Evolutionary conservation across 2,329 filamentous ascomycete genomes (phyloP).

Genomic region (Diaporthe nobilis): DNA sequence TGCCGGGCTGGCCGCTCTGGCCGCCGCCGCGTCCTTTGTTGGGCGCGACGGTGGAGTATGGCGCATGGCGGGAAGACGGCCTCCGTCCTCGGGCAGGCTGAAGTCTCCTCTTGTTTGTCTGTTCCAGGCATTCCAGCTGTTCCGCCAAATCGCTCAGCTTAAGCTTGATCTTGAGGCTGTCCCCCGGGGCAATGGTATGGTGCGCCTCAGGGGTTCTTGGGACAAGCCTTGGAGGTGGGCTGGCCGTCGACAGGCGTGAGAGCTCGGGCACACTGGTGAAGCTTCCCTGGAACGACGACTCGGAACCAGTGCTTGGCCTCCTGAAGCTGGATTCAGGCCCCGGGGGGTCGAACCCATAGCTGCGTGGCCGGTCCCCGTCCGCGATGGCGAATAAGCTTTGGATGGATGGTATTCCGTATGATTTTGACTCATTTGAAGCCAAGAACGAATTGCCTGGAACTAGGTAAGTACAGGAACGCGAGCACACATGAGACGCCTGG

Average conservation of each 20-base stretch:
- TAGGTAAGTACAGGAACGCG: neutral
- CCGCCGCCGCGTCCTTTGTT: neutral
- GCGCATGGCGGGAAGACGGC: conserved; percentile 11
- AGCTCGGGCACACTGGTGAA: conserved; percentile 29
- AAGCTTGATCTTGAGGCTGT: conserved; percentile 1
- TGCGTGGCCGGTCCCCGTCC: conserved; percentile 10
- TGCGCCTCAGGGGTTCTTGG: conserved; percentile 25
- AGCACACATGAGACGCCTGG: neutral
- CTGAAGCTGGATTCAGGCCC: neutral
- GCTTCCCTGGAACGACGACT: conserved; percentile 32
- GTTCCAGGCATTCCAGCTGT: neutral
- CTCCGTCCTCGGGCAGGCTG: conserved; percentile 28
- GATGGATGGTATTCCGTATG: conserved; percentile 32
- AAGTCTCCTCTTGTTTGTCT: neutral
- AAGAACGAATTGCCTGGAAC: neutral
- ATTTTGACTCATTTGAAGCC: neutral
- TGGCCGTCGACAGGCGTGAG: conserved; percentile 36
- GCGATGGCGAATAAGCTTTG: conserved; percentile 31
- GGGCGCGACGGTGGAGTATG: conserved; percentile 10
- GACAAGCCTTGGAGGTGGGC: conserved; percentile 13
- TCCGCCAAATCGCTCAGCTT: neutral
- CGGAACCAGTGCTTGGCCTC: conserved; percentile 35
- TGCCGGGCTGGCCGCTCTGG: neutral
- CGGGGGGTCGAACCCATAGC: neutral
- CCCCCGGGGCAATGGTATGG: neutral